Conservation (phyloP, 768 basidiomycete genomes). For the Hebeloma cylindrosporum region DNA sequence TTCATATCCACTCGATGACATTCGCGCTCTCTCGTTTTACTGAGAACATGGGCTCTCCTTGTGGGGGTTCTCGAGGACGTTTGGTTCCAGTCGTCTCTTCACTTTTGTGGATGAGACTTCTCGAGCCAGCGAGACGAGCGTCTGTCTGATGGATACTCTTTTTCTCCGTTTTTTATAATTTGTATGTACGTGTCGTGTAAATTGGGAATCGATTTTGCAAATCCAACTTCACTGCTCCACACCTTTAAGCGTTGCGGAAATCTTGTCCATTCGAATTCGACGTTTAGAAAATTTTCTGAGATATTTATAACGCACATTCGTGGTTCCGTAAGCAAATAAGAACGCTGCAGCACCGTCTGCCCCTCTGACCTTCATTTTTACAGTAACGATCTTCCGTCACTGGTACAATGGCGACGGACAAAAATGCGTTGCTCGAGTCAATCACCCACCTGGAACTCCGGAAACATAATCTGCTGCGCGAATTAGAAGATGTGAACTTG, state of each 20-base stretch:
- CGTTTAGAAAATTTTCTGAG: no score
- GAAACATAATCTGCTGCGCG: constrained; percentile 31
- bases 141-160: constrained; percentile 59
- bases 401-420: constrained; percentile 1
- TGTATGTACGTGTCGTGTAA: no score
- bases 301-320: no score
- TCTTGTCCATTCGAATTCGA: no score
- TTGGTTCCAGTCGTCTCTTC: constrained; percentile 39
- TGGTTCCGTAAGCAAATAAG: no score
- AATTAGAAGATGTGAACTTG: constrained; percentile 33
- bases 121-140: constrained; percentile 55
- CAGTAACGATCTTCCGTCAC: neutral
- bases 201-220: no score
- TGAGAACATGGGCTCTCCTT: constrained; percentile 54
- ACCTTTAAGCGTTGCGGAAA: no score
- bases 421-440: constrained; percentile 11
- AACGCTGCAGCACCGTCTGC: no score
- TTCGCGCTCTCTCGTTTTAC: constrained; percentile 62
- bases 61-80: constrained; percentile 59
- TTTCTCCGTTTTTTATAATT: constrained; percentile 10
- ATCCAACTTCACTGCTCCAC: no score
- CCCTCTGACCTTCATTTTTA: no score
- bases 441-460: constrained; percentile 29
- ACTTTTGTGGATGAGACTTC: constrained; percentile 29
- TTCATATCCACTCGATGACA: constrained; percentile 75